Evolutionary conservation across 2,329 filamentous ascomycete species (phyloP).

Genomic region (Fusarium sublunatum): DNA sequence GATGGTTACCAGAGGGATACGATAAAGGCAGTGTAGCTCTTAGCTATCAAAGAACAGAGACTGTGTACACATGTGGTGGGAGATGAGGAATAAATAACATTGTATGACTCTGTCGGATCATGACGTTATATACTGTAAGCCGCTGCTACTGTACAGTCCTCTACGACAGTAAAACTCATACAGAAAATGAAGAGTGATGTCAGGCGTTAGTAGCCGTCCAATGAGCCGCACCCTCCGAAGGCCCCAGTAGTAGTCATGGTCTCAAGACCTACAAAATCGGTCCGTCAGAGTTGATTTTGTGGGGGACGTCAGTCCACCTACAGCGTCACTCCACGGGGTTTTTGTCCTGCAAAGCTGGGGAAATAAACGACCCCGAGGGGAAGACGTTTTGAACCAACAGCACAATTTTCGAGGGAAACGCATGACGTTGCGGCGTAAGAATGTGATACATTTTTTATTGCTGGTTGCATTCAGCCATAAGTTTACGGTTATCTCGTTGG

Average conservation of each 20-base stretch:
- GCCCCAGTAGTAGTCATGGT: conserved; percentile 12
- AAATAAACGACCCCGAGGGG: neutral
- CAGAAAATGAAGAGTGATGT: conserved; percentile 29
- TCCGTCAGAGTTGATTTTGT: conserved; percentile 37
- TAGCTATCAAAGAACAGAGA: too few relatives aligned
- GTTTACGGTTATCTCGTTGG: neutral
- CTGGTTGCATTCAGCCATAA: neutral
- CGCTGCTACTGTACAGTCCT: neutral
- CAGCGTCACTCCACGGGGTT: conserved; percentile 19
- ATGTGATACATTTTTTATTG: neutral
- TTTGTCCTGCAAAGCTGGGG: conserved; percentile 15
- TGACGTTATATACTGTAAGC: conserved; percentile 13
- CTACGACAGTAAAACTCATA: neutral
- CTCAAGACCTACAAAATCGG: conserved; percentile 41
- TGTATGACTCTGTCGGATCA: neutral
- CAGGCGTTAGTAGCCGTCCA: conserved; percentile 12
- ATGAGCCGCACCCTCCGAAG: conserved; percentile 3
- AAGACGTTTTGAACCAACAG: too few relatives aligned
- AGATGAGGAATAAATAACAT: neutral
- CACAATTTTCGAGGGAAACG: neutral
- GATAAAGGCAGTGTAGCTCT: neutral
- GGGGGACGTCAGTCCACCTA: conserved; percentile 16
- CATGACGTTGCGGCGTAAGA: conserved; percentile 3
- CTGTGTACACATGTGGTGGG: neutral
- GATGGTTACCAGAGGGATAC: neutral